Base-by-base conservation (phyloP, 805 yeast genomes). In the Starmerella stigmatis region DNA sequence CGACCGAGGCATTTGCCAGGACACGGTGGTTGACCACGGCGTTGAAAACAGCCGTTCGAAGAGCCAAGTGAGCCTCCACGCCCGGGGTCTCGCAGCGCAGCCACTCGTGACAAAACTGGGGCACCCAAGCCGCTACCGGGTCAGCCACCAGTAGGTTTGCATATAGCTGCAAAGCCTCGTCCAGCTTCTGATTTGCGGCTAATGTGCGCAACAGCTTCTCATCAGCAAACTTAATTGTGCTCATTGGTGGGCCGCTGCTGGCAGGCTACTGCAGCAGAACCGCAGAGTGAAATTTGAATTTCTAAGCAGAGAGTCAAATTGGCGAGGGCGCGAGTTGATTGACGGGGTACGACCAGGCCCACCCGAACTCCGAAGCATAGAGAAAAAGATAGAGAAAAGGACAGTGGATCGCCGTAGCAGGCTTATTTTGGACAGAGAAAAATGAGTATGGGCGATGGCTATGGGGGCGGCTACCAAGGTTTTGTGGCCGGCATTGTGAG, bases 401-500 rank as follows among this genome's bases (percentile, higher is more conserved):
- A n/a, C n/a, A 11, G 31, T 28, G 31, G 16, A n/a, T 5, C 31
- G 6, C 15, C 16, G 31, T 13, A 6, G 31, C 13, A 7, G 16
- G 31, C 31, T 28, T 28, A 28, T 5, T 15, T 8, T n/a, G n/a
- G n/a, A n/a, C n/a, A n/a, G n/a, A n/a, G n/a, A 16, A 50, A 36
- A 46, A 43, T 45, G 48, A 50, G 50, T 34, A 44, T 50, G 47
- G 50, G 49, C 35, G 57, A 48, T 25, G 52, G 52, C 20, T 48
- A 51, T 25, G 56, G 54, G 9, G 49, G 57, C 11, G 59, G 59
- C 28, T 46, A 47, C 38, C 23, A 32, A 48, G 95, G 95, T 17
- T 86, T 86, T 58, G 73, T 85, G 19, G 94, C 95, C 2, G 96
- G 96, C 7, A 76, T 82, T 57, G 82, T 82, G 58, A 79, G 89